Percentiles rank a stretch among this genome's conserved stretches.
These are phyloP conservation scores for Mycena floridula DNA, from an alignment of 768 basidiomycete genomes.

Conservation along the genomic window DNA sequence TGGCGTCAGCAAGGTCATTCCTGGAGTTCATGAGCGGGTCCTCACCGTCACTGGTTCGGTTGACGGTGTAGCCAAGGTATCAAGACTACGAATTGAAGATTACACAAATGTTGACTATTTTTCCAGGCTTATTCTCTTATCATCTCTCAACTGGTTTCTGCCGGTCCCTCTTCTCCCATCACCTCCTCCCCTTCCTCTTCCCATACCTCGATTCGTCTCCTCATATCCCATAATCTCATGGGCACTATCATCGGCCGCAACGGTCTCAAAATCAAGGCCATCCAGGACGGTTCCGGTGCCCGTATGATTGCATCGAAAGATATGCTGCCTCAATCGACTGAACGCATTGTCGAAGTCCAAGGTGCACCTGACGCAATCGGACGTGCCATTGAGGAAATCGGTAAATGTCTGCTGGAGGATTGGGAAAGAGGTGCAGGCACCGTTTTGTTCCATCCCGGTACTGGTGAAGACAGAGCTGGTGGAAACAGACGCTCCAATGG, in stretches of 20 bases:
- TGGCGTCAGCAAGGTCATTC: slow-evolving; percentile 97
- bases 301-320: slow-evolving; percentile 99
- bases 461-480: slow-evolving; percentile 62
- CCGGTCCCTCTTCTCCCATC: slow-evolving; percentile 68
- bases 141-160: slow-evolving; percentile 81
- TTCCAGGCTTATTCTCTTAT: slow-evolving; percentile 90
- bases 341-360: slow-evolving; percentile 97
- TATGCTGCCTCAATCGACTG: slow-evolving; percentile 98
- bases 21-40: slow-evolving; percentile 96
- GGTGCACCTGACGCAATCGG: slow-evolving; percentile 90
- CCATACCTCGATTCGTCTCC: slow-evolving; percentile 89
- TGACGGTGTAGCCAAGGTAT: slow-evolving; percentile 87
- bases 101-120: slow-evolving; percentile 10
- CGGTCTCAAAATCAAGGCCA: slow-evolving; percentile 98
- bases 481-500: slow-evolving; percentile 49
- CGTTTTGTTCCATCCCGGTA: slow-evolving; percentile 91
- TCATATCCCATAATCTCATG: slow-evolving; percentile 99
- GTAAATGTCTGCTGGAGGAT: slow-evolving; percentile 90
- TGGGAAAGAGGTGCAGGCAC: slow-evolving; percentile 94
- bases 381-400: slow-evolving; percentile 92
- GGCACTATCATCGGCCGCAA: slow-evolving; percentile 95
- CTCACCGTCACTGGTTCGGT: slow-evolving; percentile 90
- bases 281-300: slow-evolving; percentile 92
- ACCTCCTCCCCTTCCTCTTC: slow-evolving; percentile 64
- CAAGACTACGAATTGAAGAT: slow-evolving; percentile 3